Percentiles rank a stretch among this genome's conserved stretches.
Evolutionary conservation across 169 alveolate species (phyloP).

Genomic region (Eimeria tenella): DNA sequence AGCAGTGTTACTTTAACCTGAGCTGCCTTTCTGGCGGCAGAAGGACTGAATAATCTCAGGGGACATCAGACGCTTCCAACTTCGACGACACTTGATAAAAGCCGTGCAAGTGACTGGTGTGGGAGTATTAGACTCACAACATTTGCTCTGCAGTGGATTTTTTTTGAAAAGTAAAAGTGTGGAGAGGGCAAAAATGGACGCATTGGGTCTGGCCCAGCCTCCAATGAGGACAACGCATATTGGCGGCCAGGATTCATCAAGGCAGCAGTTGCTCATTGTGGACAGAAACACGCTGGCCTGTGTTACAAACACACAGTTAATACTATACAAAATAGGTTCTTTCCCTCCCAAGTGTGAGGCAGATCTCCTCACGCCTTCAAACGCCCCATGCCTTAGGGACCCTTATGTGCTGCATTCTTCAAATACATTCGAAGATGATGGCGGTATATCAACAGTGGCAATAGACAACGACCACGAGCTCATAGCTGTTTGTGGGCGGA

Average conservation of each 20-base stretch:
- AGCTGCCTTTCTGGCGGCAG: too few relatives aligned
- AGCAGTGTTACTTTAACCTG: too few relatives aligned
- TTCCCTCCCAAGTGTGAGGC: slow-evolving; percentile 19
- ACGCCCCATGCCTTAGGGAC: background rate
- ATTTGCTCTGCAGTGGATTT: too few relatives aligned
- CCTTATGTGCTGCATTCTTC: slow-evolving; percentile 44
- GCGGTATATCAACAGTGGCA: slow-evolving; percentile 66
- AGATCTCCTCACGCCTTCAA: background rate
- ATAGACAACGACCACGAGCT: slow-evolving; percentile 60
- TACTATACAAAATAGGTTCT: slow-evolving; percentile 19
- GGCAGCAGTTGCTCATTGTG: slow-evolving; percentile 62
- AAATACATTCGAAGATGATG: slow-evolving; percentile 44
- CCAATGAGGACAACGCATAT: slow-evolving; percentile 26
- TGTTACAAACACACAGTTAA: slow-evolving; percentile 55
- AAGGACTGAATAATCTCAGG: too few relatives aligned
- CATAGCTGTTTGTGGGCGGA: slow-evolving; percentile 69
- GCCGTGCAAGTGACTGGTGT: too few relatives aligned
- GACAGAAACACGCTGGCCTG: slow-evolving; percentile 45
- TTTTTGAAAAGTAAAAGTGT: background rate
- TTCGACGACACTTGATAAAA: too few relatives aligned
- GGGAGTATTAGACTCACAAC: too few relatives aligned
- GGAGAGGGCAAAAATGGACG: background rate
- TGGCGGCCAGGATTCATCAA: slow-evolving; percentile 65
- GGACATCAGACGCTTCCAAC: too few relatives aligned
- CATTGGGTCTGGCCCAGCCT: background rate